Evolutionary conservation across 495 filamentous ascomycete species (phyloP), one percentile per base, ranked within the genome.

Genomic region (Hypoxylon fragiforme): DNA sequence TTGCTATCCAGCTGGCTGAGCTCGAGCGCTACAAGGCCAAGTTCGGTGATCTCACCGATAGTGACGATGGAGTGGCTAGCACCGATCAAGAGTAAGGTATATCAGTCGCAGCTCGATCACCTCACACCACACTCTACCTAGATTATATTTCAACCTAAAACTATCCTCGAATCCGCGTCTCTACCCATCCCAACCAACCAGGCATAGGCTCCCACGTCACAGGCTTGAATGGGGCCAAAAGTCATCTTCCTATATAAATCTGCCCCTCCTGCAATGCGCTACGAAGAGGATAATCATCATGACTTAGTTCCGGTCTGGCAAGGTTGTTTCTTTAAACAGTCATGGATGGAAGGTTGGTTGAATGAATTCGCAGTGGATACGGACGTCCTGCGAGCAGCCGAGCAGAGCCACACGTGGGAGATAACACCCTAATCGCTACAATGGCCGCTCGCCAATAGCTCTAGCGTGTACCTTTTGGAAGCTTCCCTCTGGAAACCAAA

Each of bases 21-120:
- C 69, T 82, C 12, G 57, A 75, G 55, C 65, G 64, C 14, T 82
- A 82, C 62, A 76, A 76, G 62, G 67, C 68, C 8, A 70, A 54
- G 32, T 81, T 66, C 40, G 78, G 78, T 12, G 52, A 64, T 2
- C 63, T 78, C 20, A 50, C 53, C 12, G 60, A 60, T 18, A 55
- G 53, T 9, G 63, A 60, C 19, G 45, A 42, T 7, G 62, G 68
- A 12, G 70, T 60, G 16, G 64, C 54, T 45, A 60, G 62, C 19
- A 66, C 64, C 15, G 67, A 71, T 43, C 62, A 70, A 31, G 68
- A 71, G 37, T 65, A 48, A 45, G 9, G 8, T 22, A 16, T 24
- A 21, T 18, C 26, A 9, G 20, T 18, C 11, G 38, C 5, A 3
- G 9, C 40, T 16, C 20, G 26, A 32, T 19, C 8, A 28, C 44